Percentiles rank a stretch among this genome's conserved stretches.
Conservation (phyloP, 768 basidiomycete species). For the Kwoniella europaea region DNA sequence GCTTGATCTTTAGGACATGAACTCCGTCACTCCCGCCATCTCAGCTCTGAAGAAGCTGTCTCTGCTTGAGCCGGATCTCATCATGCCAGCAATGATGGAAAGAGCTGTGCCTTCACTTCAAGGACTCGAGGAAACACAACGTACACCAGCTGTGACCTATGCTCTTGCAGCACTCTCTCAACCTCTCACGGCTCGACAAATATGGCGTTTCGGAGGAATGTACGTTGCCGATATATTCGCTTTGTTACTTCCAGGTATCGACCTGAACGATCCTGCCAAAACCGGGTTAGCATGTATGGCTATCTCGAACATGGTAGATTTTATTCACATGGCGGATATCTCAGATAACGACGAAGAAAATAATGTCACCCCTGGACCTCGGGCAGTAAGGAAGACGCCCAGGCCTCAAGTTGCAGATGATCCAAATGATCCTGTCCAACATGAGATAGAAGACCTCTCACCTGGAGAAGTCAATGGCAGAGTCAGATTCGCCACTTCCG, state of each 20-base stretch:
- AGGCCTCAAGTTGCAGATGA: constrained; percentile 59
- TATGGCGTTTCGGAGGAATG: constrained; percentile 82
- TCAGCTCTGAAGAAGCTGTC: constrained; percentile 81
- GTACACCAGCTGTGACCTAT: constrained; percentile 83
- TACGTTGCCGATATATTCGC: constrained; percentile 79
- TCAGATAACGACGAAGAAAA: constrained; percentile 35
- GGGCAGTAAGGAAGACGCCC: constrained; percentile 57
- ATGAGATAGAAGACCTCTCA: constrained; percentile 60
- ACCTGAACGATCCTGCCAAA: constrained; percentile 64
- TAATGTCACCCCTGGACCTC: constrained; percentile 50
- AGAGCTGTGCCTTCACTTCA: constrained; percentile 85
- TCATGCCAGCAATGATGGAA: constrained; percentile 79
- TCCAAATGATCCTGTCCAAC: constrained; percentile 40
- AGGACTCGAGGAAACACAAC: constrained; percentile 84
- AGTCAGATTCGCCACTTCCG: constrained; percentile 72
- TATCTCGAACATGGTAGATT: constrained; percentile 53
- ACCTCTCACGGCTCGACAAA: constrained; percentile 75
- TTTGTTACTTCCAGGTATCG: constrained; percentile 81
- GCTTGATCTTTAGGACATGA: constrained; percentile 62
- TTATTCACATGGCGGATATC: constrained; percentile 45
- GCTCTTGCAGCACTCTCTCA: constrained; percentile 80
- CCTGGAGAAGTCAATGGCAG: constrained; percentile 73
- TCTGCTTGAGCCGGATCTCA: constrained; percentile 81
- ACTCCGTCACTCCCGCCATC: constrained; percentile 76
- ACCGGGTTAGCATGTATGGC: constrained; percentile 52